These are phyloP conservation scores for Cyclotella atomus DNA, from an alignment of 108 stramenopile genomes.

Conservation along the genomic window DNA sequence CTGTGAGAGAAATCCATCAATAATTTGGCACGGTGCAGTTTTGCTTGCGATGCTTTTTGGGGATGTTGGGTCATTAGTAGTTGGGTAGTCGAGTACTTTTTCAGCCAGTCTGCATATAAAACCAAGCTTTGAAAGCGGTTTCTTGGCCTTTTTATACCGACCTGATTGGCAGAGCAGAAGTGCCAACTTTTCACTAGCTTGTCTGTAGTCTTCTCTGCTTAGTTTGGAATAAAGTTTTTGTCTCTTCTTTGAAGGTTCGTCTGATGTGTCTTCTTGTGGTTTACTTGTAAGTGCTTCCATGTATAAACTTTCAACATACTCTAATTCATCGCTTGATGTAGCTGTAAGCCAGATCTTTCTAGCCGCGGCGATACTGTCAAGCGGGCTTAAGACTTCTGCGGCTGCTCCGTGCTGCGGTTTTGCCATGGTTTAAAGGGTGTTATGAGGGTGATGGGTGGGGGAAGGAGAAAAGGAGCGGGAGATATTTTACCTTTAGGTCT, in stretches of 20 bases:
- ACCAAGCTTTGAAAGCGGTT: slow-evolving; percentile 58
- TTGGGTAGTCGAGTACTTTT: slow-evolving; percentile 68
- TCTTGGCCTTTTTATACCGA: slow-evolving; percentile 58
- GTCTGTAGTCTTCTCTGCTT: slow-evolving; percentile 43
- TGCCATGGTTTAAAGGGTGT: not conserved
- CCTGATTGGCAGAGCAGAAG: slow-evolving; percentile 76
- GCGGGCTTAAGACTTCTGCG: not conserved
- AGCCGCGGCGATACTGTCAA: slow-evolving; percentile 26
- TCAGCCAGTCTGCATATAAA: slow-evolving; percentile 73
- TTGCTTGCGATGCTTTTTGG: not conserved
- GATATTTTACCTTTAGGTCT: too few species aligned
- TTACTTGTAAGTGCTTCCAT: slow-evolving; percentile 54
- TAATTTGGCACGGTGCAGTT: slow-evolving; percentile 56
- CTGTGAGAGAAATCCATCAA: slow-evolving; percentile 66
- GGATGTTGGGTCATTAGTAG: too few species aligned
- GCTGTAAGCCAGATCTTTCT: slow-evolving; percentile 41
- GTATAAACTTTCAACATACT: slow-evolving; percentile 60
- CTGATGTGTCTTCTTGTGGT: not conserved
- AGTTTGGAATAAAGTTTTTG: slow-evolving; percentile 39
- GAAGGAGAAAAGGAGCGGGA: too few species aligned
- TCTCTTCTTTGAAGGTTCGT: slow-evolving; percentile 25
- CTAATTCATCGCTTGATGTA: slow-evolving; percentile 45
- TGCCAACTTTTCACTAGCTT: slow-evolving; percentile 65
- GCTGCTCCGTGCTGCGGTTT: not conserved
- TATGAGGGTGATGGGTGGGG: too few species aligned